Evolutionary conservation across 73 alveolate species (phyloP), one percentile per base, ranked within the genome.

Genomic region (Symbiodinium natans): DNA sequence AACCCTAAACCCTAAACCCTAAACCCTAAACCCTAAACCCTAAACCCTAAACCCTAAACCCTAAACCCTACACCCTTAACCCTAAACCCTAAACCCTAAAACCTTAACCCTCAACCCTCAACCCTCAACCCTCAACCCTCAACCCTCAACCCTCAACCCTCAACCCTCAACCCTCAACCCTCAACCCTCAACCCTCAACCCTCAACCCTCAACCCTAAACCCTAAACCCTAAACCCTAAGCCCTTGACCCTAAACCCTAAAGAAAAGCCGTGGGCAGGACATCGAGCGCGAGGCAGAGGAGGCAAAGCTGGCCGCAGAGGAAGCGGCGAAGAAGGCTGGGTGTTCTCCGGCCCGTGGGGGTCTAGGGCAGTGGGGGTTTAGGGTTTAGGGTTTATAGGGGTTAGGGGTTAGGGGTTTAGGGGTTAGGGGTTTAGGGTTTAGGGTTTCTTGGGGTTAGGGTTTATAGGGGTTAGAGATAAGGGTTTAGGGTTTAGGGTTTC

Each of bases 271-370:
- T 27, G 29, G 77, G 36, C 40, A 89, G 96, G 96, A 89, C 41
- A 27, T 80, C 3, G 96, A 89, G 87, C 73, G 87, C 8, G 96
- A 89, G 42, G 96, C 86, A 3, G 96, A 89, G 43, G 96, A 63
- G 34, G 77, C 77, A 27, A 54, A 68, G n/a, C 46, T 68, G 38
- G 96, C 96, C 25, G 96, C 96, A 1, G 96, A 63, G 34, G 86
- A 68, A 21, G 86, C 96, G 52, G 96, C 96, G 15, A 25, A 41
- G 23, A 36, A 86, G 93, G 93, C 59, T 29, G 6, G 29, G 86
- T 15, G 15, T 17, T 13, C 48, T 5, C 27, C 6, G 48, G 33
- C 15, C n/a, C n/a, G 43, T 8, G 46, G 43, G 3, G 48, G 86
- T 23, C 29, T 33, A 27, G 46, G 48, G 23, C 15, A 25, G 11